phyloP scores from a whole-genome alignment of 2,329 filamentous ascomycete genomes.

The Xylaria sp. region DNA sequence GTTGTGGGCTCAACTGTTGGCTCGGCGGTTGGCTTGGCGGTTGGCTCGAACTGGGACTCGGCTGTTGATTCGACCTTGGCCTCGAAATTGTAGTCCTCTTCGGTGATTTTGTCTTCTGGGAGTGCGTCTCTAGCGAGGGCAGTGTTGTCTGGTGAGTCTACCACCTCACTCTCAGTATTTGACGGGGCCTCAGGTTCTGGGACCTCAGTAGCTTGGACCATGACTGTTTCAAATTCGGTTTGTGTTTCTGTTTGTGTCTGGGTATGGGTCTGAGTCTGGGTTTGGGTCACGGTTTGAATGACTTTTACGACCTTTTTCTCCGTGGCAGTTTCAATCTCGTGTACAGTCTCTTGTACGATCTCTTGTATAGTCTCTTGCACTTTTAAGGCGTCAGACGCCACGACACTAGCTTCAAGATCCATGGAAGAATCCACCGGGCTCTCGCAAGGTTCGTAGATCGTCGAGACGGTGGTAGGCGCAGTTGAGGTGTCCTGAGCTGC shows the following conservation, averaged over 20 bases:
- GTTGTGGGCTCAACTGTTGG: not conserved
- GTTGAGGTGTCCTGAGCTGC: not conserved
- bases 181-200: not conserved
- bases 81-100: not conserved
- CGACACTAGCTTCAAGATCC: not conserved
- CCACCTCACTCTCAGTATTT: not conserved
- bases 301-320: constrained; percentile 30
- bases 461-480: constrained; percentile 21
- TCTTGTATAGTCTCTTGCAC: not conserved
- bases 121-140: not conserved
- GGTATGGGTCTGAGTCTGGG: constrained; percentile 36
- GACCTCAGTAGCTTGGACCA: constrained; percentile 23
- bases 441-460: constrained; percentile 32
- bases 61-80: not conserved
- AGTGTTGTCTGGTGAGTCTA: not conserved
- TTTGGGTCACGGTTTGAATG: constrained; percentile 36
- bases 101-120: not conserved
- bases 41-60: not conserved
- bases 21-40: not conserved
- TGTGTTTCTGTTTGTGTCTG: constrained; percentile 39
- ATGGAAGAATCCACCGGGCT: constrained; percentile 2
- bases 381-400: not conserved
- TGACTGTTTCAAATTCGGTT: constrained; percentile 40
- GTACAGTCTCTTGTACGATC: not conserved
- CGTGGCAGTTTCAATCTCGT: constrained; percentile 27